These are phyloP conservation scores for Stropharia rugosoannulata DNA, from an alignment of 768 basidiomycete species.

Conservation along the genomic window DNA sequence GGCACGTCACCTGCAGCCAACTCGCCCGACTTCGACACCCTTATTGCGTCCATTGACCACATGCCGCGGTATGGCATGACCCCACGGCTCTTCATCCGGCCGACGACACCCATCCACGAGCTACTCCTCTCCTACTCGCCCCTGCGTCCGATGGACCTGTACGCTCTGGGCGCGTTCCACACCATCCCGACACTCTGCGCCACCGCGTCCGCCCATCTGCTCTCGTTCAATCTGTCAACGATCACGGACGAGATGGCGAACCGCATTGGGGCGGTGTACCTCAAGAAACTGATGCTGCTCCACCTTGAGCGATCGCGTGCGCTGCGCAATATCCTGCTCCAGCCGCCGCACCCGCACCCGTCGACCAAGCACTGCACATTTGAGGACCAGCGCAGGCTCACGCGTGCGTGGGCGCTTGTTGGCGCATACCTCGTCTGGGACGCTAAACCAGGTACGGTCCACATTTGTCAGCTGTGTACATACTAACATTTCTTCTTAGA, in stretches of 20 bases:
- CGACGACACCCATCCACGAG: slow-evolving; percentile 26
- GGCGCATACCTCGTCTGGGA: slow-evolving; percentile 28
- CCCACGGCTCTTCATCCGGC: slow-evolving; percentile 22
- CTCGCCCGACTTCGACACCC: slow-evolving; percentile 46
- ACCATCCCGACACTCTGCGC: slow-evolving; percentile 38
- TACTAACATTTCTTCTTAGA: slow-evolving; percentile 28
- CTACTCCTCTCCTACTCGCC: slow-evolving; percentile 34
- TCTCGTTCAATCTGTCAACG: slow-evolving; percentile 30
- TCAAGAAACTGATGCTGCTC: slow-evolving; percentile 39
- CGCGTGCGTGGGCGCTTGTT: slow-evolving; percentile 29
- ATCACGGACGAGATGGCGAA: slow-evolving; percentile 37
- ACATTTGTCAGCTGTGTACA: no score
- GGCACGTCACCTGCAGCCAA: slow-evolving; percentile 49
- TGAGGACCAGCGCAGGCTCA: slow-evolving; percentile 22
- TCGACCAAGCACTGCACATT: slow-evolving; percentile 23
- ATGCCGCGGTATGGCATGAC: slow-evolving; percentile 25
- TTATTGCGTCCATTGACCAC: slow-evolving; percentile 42
- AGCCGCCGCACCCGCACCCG: slow-evolving; percentile 21
- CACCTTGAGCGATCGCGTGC: slow-evolving; percentile 33
- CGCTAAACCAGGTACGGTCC: slow-evolving; percentile 19
- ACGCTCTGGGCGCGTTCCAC: slow-evolving; percentile 35
- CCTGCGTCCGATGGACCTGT: slow-evolving; percentile 36
- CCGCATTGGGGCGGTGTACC: slow-evolving; percentile 39
- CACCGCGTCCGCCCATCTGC: slow-evolving; percentile 36
- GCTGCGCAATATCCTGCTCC: slow-evolving; percentile 28